Evolutionary conservation across 2,329 filamentous ascomycete genomes (phyloP), one percentile per base, ranked within the genome.

Genomic region (Bipolaris gigantea): DNA sequence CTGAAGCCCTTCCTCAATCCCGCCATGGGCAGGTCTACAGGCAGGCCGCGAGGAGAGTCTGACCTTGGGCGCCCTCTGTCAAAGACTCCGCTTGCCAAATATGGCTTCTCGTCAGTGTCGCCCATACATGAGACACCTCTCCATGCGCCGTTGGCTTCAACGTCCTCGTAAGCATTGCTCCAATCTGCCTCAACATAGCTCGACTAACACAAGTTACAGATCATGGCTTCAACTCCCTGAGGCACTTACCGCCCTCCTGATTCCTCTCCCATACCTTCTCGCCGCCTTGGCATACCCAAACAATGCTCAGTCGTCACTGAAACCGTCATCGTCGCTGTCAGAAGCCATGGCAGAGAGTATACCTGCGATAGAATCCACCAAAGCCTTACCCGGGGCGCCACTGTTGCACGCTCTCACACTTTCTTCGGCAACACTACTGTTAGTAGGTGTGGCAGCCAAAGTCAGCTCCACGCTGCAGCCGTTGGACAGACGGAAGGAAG

Each of bases 181-280:
- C 18, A 19, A 16, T 8, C 23, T 16, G 21, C 16, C n/a, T 15
- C 18, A 8, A 25, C 1, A 16, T 48, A 15, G 6, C 41, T 8
- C 9, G 10, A 48, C 48, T 60, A 43, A 63, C 40, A 42, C 8
- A 23, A 7, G 1, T n/a, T 11, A 42, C 42, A 75, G 73, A 43
- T 70, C 70, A 48, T 71, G 66, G 62, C 52, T 71, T 4, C 59
- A 66, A 48, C 76, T 79, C 15, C 71, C 76, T 23, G 81, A 84
- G 64, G 69, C 78, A 5, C 57, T 83, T 51, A 80, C 80, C 5
- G 80, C 80, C 21, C 60, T 82, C 49, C 70, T 84, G 27, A 70
- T 82, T 23, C 78, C 79, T 7, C 69, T 81, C 23, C 80, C 80
- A 5, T 81, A 75, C 53, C 60, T 81, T 48, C 70, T 81, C 47